phyloP scores from a whole-genome alignment of 176 grass and related monocot species.

The Zoysia japonica region DNA sequence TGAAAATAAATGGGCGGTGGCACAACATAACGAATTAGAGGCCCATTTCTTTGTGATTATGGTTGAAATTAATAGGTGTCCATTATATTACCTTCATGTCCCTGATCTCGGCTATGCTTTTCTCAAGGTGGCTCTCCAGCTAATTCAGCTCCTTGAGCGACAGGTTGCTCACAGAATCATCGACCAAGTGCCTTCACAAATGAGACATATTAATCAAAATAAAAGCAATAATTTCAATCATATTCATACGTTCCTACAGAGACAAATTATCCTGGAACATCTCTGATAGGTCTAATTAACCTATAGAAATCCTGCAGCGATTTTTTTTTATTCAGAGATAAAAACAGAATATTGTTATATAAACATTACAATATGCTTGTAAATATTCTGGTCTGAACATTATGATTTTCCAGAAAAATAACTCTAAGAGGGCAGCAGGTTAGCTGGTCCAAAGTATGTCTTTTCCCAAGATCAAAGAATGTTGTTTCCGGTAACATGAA shows the following conservation, averaged over 20 bases:
- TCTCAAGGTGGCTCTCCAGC: constrained; percentile 71
- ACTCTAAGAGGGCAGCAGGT: neutral
- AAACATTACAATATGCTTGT: too few species aligned
- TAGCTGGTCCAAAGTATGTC: neutral
- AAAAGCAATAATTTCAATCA: neutral
- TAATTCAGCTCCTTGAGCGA: constrained; percentile 75
- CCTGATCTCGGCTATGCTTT: constrained; percentile 75
- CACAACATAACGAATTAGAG: neutral
- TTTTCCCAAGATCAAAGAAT: neutral
- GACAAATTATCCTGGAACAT: too few species aligned
- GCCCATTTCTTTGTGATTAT: neutral
- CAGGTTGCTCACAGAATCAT: constrained; percentile 57
- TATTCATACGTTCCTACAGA: neutral
- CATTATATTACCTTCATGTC: constrained; percentile 55
- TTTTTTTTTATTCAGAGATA: too few species aligned
- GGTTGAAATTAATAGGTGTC: neutral
- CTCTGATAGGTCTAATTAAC: too few species aligned
- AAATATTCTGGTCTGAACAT: neutral
- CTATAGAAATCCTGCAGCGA: too few species aligned
- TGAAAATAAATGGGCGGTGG: neutral
- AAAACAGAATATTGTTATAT: too few species aligned
- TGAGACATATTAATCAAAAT: neutral
- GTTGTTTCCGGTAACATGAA: neutral
- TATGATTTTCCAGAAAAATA: neutral
- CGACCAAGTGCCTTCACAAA: constrained; percentile 57